Evolutionary conservation across 1,284 basidiomycete genomes (phyloP).

Genomic region (Neonothopanus nambi): DNA sequence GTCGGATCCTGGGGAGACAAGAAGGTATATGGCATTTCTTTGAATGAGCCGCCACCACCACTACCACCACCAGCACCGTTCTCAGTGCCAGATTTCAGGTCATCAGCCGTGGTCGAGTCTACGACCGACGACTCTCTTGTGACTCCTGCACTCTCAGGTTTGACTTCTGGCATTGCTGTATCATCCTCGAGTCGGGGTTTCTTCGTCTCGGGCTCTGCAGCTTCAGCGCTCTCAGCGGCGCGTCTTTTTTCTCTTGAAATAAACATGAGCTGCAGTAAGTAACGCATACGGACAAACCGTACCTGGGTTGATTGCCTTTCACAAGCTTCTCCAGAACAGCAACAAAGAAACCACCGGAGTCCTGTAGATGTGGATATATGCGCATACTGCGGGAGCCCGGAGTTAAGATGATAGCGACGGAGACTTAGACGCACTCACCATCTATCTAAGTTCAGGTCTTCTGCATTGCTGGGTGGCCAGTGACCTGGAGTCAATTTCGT

Average conservation of each 20-base stretch:
- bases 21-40: slow-evolving; percentile 90
- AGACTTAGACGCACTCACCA: slow-evolving; percentile 51
- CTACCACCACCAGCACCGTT: no score
- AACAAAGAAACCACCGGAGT: slow-evolving; percentile 98
- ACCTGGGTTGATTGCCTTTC: slow-evolving; percentile 25
- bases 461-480: slow-evolving; percentile 77
- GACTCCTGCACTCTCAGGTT: no score
- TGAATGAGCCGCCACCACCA: slow-evolving; percentile 60
- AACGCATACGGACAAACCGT: slow-evolving; percentile 4
- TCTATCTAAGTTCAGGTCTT: slow-evolving; percentile 60
- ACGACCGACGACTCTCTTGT: no score
- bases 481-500: slow-evolving; percentile 69
- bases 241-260: slow-evolving; percentile 51
- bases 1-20: slow-evolving; percentile 71
- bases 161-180: neutral
- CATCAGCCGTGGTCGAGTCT: slow-evolving; percentile 5
- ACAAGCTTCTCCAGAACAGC: slow-evolving; percentile 71
- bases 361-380: slow-evolving; percentile 93
- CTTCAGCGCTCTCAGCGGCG: slow-evolving; percentile 38
- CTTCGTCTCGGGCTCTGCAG: slow-evolving; percentile 42
- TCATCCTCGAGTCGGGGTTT: slow-evolving; percentile 26
- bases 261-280: neutral
- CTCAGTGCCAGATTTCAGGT: slow-evolving; percentile 15
- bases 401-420: neutral
- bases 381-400: slow-evolving; percentile 51